Evolutionary conservation across 2,329 filamentous ascomycete genomes (phyloP), one percentile per base, ranked within the genome.

Genomic region (Trichothecium roseum): DNA sequence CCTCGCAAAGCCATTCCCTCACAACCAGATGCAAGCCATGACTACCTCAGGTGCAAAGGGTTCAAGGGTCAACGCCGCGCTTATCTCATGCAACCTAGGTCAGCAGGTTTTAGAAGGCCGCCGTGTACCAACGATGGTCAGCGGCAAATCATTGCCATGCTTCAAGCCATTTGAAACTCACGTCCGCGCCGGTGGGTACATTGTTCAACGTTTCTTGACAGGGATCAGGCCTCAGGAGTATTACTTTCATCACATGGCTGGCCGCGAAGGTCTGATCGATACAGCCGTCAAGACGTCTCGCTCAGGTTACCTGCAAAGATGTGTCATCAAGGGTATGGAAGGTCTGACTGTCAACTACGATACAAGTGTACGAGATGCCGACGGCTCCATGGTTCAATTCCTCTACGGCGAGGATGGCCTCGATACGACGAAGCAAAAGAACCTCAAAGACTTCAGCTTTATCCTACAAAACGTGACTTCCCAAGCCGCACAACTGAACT

Each of bases 201-300:
- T 98, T 44, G 83, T 84, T 34, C 86, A 93, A 52, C 86, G 91
- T 55, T 98, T 98, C 74, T 82, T 98, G 69, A 98, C 93, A 17
- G 91, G 91, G 40, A 91, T 98, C 42, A 79, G 89, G 37, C 91
- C 91, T 4, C 91, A 98, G 52, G 93, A 98, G 56, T 98, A 95
- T 59, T 98, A 89, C 58, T 98, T 98, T 68, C 91, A 98, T 73
- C 87, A 93, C 59, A 98, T 98, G 93, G 91, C 89, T 52, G 93
- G 93, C 49, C 78, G 91, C 63, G 93, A 98, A 70, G 91, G 91
- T 68, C 68, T 98, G 45, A 98, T 98, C 54, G 91, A 98, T 72
- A 98, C 91, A 15, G 91, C 91, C 44, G 91, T 98, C 57, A 98
- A 98, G 64, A 98, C 91, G 2, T 94, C 89, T 8, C 81, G 91